Percentiles rank a stretch among this genome's conserved stretches.
Conservation (phyloP, 768 basidiomycete species). For the Mycena rosella region DNA sequence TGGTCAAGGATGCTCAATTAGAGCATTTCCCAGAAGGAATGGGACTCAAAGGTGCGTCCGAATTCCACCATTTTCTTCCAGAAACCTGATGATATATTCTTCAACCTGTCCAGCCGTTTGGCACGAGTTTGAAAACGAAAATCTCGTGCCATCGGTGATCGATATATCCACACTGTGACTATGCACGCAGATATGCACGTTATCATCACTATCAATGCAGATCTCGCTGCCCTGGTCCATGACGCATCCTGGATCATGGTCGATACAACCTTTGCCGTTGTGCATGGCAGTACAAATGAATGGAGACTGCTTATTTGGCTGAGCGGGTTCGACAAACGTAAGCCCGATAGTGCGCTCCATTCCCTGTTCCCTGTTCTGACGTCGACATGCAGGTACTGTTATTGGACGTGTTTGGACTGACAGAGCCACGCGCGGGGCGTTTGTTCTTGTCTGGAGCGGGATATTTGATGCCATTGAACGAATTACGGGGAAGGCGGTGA, state of each 20-base stretch:
- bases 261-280: slow-evolving; percentile 21
- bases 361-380: not conserved
- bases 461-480: not conserved
- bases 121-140: not conserved
- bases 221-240: not conserved
- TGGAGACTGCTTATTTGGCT: slow-evolving; percentile 27
- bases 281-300: slow-evolving; percentile 14
- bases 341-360: not conserved
- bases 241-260: slow-evolving; percentile 27
- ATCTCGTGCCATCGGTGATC: not conserved
- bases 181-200: not conserved
- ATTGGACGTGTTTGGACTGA: slow-evolving; percentile 8
- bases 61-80: too few relatives aligned
- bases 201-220: slow-evolving; percentile 10
- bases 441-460: slow-evolving; percentile 7
- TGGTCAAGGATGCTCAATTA: not conserved
- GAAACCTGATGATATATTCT: too few relatives aligned
- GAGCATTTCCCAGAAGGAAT: not conserved
- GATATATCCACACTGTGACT: slow-evolving; percentile 7
- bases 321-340: slow-evolving; percentile 2
- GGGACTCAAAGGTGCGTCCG: not conserved
- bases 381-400: not conserved
- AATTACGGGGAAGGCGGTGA: not conserved
- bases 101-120: not conserved
- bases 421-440: not conserved